These are phyloP conservation scores for Pichia kluyveri DNA, from an alignment of 805 yeast genomes.

Conservation along the genomic window DNA sequence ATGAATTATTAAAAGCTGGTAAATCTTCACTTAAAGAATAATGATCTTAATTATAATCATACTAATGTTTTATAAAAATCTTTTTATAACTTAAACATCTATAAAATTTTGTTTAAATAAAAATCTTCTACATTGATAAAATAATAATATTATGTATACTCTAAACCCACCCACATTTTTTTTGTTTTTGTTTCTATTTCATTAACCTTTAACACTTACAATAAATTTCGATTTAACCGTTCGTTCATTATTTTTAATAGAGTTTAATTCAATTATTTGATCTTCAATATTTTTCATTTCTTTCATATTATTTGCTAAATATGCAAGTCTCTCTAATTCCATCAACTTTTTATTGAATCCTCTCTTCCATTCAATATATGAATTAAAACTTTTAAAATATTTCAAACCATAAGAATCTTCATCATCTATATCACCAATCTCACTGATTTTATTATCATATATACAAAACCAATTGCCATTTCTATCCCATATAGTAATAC, in stretches of 20 bases:
- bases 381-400: conserved; percentile 18
- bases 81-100: too few species aligned
- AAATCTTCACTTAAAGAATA: conserved; percentile 74
- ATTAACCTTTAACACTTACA: conserved; percentile 7
- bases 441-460: conserved; percentile 3
- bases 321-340: conserved; percentile 13
- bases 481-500: conserved; percentile 21
- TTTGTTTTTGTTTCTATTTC: background rate
- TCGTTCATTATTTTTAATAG: conserved; percentile 6
- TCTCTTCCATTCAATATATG: conserved; percentile 19
- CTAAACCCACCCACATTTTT: background rate
- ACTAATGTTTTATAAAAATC: background rate
- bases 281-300: conserved; percentile 12
- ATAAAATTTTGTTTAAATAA: too few species aligned
- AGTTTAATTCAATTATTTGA: conserved; percentile 11
- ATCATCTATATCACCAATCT: conserved; percentile 2
- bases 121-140: too few species aligned
- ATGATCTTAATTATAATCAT: background rate
- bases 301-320: conserved; percentile 10
- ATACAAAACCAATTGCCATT: conserved; percentile 26
- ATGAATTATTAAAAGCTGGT: conserved; percentile 94
- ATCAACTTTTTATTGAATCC: conserved; percentile 8
- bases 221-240: conserved; percentile 1
- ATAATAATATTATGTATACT: too few species aligned
- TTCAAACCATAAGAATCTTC: conserved; percentile 16